Evolutionary conservation across 805 yeast species (phyloP), one percentile per base, ranked within the genome.

Genomic region (Suhomyces kilbournensis): DNA sequence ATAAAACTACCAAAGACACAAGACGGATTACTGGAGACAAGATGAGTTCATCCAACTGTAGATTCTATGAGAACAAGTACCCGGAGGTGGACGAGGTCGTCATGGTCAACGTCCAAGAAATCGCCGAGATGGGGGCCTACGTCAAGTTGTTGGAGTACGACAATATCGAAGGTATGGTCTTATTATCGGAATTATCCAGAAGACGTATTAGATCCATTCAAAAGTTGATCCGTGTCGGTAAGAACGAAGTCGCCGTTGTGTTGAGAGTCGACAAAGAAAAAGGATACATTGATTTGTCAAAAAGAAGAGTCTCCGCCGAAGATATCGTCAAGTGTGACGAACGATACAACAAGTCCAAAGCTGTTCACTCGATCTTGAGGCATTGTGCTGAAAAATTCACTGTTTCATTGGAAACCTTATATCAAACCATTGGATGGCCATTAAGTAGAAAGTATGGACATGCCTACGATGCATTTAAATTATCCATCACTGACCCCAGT

Each of bases 71-170:
- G 75, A 94, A 92, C 83, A 93, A 92, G 74, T 94, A 85, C 78
- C 99, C 99, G 55, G 99, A 94, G 75, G 96, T 94, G 66, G 99
- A 94, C 63, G 99, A 94, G 71, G 96, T 94, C 62, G 98, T 94
- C 59, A 93, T 94, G 96, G 99, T 94, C 68, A 94, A 94, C 74
- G 99, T 94, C 61, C 96, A 89, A 72, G 96, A 89, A 71, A 94
- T 94, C 63, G 99, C 98, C 61, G 99, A 94, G 73, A 94, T 94
- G 99, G 99, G 99, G 54, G 99, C 99, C 12, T 94, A 94, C 71
- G 96, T 94, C 59, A 93, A 91, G 72, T 80, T 94, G 59, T 81
- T 94, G 59, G 99, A 94, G 75, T 94, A 94, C 69, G 98, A 94
- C 75, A 94, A 93, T 71, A 93, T 94, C 67, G 99, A 94, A 75